Base-by-base conservation (phyloP, 108 stramenopile genomes). In the Thalassiosira profunda region DNA sequence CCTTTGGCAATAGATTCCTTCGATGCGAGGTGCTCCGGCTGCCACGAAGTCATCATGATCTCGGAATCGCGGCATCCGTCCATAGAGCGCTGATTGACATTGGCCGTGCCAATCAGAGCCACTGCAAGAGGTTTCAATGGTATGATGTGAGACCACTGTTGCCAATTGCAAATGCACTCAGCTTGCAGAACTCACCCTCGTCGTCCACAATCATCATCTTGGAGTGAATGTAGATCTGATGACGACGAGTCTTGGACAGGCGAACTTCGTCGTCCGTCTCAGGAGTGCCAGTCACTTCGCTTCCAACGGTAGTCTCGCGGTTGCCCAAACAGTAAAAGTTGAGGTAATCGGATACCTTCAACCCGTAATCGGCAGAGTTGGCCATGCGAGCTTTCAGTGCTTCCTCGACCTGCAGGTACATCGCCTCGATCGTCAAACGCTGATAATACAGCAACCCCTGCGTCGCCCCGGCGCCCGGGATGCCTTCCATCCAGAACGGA, bases 171-270 rank as follows among this genome's bases (percentile, higher is more conserved):
- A n/a, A n/a, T n/a, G n/a, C n/a, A n/a, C n/a, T n/a, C n/a, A n/a
- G n/a, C n/a, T n/a, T n/a, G n/a, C n/a, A n/a, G n/a, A n/a, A n/a
- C n/a, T n/a, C n/a, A n/a, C n/a, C n/a, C n/a, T 76, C 80, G 67
- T 89, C 88, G 38, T 89, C 88, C 20, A 85, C 88, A 44, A 89
- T 85, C 63, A 85, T 73, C 67, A 87, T 74, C 79, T 89, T 89
- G 11, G 76, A 79, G 70, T 89, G 85, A 33, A 86, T 79, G 52
- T 89, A 86, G 21, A 89, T 72, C 73, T 75, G 69, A 48, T 87
- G 82, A 15, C 76, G 53, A 40, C 70, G 72, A 43, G 76, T 79
- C n/a, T 71, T 71, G 30, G 26, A 31, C 36, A 70, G 59, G 48
- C 69, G 42, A 7, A 52, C 57, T 35, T 86, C 79, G 30, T 72